Conservation (phyloP, 116 monocot species). For the Zostera marina region DNA sequence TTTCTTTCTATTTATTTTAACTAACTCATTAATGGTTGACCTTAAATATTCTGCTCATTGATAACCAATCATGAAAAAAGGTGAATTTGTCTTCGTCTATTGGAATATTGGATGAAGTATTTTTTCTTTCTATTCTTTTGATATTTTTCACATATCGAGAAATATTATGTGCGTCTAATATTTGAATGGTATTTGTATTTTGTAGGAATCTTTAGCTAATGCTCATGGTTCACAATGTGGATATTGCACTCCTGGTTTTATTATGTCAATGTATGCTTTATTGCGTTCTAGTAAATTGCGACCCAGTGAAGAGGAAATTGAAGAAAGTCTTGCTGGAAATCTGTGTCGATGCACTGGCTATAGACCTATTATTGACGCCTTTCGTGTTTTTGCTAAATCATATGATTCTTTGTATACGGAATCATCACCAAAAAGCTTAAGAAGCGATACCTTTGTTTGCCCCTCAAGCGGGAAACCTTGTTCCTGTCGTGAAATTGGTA, state of each 20-base stretch:
- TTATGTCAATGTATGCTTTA: constrained; percentile 98
- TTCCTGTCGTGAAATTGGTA: constrained; percentile 38
- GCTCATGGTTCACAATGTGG: constrained; percentile 98
- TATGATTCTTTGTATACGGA: constrained; percentile 57
- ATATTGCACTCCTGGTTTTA: constrained; percentile 95
- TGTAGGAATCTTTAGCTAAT: constrained; percentile 69
- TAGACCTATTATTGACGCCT: constrained; percentile 86
- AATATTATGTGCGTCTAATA: background rate
- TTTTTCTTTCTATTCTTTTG: background rate
- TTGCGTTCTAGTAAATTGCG: constrained; percentile 60
- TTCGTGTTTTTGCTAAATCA: constrained; percentile 86
- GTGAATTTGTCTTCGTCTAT: background rate
- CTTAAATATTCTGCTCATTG: no score
- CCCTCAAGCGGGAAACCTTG: constrained; percentile 84
- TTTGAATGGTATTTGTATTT: constrained; percentile 12
- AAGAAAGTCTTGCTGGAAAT: constrained; percentile 88
- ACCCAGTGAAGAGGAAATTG: constrained; percentile 78
- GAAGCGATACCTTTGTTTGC: constrained; percentile 29
- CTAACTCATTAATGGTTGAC: no score
- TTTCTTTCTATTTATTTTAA: no score
- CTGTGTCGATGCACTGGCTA: constrained; percentile 98
- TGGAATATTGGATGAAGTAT: background rate
- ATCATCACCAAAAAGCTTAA: constrained; percentile 13
- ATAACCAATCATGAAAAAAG: no score
- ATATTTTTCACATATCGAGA: background rate